These are phyloP conservation scores for Magnolia sinica DNA, from an alignment of 164 flowering plant genomes.

Conservation along the genomic window DNA sequence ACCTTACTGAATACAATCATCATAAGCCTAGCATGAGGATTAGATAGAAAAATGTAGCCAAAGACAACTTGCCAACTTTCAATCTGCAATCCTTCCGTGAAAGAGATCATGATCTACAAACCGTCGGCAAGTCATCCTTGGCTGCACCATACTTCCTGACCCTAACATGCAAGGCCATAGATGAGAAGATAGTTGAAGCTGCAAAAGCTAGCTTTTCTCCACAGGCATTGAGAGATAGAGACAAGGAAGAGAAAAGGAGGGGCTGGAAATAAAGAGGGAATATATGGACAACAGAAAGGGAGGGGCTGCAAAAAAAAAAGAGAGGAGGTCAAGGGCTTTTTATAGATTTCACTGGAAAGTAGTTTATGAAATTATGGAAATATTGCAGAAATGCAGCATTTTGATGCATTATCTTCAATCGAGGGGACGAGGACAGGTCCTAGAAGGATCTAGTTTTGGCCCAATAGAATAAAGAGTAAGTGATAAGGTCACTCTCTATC, in stretches of 20 bases:
- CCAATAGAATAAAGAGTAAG: conserved; percentile 19
- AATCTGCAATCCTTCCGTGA: neutral
- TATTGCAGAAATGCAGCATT: conserved; percentile 4
- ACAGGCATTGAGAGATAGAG: neutral
- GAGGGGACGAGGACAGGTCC: conserved; percentile 29
- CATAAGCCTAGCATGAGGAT: conserved; percentile 39
- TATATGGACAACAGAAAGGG: neutral
- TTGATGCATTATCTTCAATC: conserved; percentile 23
- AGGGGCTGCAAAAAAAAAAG: conserved; percentile 1
- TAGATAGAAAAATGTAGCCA: conserved; percentile 49
- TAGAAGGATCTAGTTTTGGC: conserved; percentile 26
- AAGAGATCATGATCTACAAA: neutral
- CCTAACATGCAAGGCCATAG: conserved; percentile 34
- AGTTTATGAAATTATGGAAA: neutral
- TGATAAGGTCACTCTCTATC: conserved; percentile 27
- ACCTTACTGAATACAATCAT: conserved; percentile 16
- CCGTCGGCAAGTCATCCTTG: conserved; percentile 63
- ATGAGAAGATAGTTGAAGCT: conserved; percentile 9
- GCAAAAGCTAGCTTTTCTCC: neutral
- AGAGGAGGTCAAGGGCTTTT: conserved; percentile 8
- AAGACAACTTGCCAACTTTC: conserved; percentile 47
- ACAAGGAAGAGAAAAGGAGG: neutral
- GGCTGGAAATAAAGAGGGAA: neutral
- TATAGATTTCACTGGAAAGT: conserved; percentile 11
- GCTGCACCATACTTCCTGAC: conserved; percentile 39